Conservation (phyloP, 164 flowering plant species). For the Stephania cephalantha region DNA sequence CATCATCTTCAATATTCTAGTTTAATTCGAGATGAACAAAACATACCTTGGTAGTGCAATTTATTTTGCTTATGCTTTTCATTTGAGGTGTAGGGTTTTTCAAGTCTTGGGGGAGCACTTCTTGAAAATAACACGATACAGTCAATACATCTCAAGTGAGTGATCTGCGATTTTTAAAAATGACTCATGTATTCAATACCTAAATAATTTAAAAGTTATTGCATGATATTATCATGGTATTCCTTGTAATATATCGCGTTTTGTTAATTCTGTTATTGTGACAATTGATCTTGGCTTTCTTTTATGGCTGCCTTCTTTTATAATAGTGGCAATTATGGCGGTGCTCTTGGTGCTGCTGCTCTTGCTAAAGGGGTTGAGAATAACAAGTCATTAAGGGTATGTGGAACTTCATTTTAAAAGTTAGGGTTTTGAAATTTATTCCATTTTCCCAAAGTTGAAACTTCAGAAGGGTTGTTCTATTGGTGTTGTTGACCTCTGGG, state of each 20-base stretch:
- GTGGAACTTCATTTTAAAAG: conserved; percentile 1
- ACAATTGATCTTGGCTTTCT: conserved; percentile 11
- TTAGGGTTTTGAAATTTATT: too few species aligned
- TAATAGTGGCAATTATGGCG: conserved; percentile 94
- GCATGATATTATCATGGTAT: neutral
- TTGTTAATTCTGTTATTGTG: neutral
- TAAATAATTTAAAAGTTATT: neutral
- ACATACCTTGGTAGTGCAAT: neutral
- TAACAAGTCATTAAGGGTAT: conserved; percentile 89
- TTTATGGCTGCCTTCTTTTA: neutral
- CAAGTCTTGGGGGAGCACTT: conserved; percentile 83
- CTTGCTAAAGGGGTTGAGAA: conserved; percentile 86
- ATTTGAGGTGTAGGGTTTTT: conserved; percentile 74
- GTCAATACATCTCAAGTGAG: conserved; percentile 77
- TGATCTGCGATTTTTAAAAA: conserved; percentile 7
- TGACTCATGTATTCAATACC: neutral
- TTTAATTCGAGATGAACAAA: neutral
- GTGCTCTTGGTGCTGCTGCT: conserved; percentile 87
- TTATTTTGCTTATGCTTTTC: conserved; percentile 17
- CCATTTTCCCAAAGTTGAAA: too few species aligned
- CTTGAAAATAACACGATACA: conserved; percentile 68
- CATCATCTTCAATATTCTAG: neutral
- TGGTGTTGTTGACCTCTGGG: too few species aligned
- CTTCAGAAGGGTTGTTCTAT: too few species aligned
- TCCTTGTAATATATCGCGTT: neutral